Evolutionary conservation across 306 rosid species (phyloP).

Genomic region (Ammopiptanthus mongolicus): DNA sequence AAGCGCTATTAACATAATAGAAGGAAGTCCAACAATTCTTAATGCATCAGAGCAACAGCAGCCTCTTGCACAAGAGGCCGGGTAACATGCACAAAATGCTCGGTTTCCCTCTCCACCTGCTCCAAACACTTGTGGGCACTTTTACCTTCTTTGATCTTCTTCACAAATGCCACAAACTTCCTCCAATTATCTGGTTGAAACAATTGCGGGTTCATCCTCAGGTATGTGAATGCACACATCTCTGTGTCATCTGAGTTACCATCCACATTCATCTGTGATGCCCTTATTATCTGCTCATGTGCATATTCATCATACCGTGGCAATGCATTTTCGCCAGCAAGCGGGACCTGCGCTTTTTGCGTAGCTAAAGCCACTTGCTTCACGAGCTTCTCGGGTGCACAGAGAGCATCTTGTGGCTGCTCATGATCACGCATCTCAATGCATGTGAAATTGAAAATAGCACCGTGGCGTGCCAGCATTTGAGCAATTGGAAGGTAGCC

Average conservation of each 20-base stretch:
- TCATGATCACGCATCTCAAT: conserved; percentile 92
- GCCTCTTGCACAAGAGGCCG: conserved; percentile 82
- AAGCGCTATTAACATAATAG: not conserved
- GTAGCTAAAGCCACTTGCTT: conserved; percentile 83
- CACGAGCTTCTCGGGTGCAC: conserved; percentile 87
- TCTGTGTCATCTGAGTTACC: conserved; percentile 32
- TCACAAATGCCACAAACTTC: conserved; percentile 77
- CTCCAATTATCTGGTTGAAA: conserved; percentile 85
- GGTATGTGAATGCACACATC: conserved; percentile 92
- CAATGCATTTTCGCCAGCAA: conserved; percentile 91
- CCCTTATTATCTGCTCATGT: conserved; percentile 62
- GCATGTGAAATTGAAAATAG: conserved; percentile 90
- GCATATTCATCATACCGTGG: conserved; percentile 67
- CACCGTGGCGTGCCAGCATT: conserved; percentile 91
- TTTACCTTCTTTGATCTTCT: conserved; percentile 90
- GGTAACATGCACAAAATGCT: conserved; percentile 71
- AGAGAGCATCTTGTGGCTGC: conserved; percentile 86
- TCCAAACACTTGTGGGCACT: conserved; percentile 60
- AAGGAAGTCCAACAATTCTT: not conserved
- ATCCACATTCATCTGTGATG: conserved; percentile 50
- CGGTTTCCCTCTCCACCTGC: conserved; percentile 86
- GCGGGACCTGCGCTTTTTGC: conserved; percentile 55
- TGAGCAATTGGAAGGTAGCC: conserved; percentile 91
- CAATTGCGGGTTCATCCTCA: conserved; percentile 81
- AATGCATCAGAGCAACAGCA: conserved; percentile 58